Evolutionary conservation across 2,329 filamentous ascomycete genomes (phyloP).

Genomic region (Gnomoniopsis smithogilvyi): DNA sequence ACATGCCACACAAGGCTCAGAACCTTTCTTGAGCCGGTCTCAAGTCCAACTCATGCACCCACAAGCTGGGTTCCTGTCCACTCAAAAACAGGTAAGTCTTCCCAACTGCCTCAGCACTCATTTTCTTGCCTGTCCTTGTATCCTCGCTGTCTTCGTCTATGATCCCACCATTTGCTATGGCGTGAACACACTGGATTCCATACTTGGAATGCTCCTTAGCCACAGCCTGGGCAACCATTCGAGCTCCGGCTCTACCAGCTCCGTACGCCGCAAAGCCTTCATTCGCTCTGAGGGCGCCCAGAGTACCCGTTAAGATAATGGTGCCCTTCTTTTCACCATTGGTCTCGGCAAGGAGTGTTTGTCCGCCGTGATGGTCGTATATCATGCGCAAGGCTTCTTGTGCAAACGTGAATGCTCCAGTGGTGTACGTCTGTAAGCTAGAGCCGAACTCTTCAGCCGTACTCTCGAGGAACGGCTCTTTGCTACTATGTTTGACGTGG

Average conservation of each 20-base stretch:
- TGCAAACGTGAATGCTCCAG: slow-evolving; percentile 52
- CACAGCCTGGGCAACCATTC: slow-evolving; percentile 53
- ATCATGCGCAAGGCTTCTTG: slow-evolving; percentile 50
- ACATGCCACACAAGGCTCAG: neutral
- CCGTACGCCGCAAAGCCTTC: slow-evolving; percentile 54
- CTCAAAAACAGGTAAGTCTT: slow-evolving; percentile 48
- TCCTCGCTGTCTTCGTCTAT: slow-evolving; percentile 47
- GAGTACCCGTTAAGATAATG: slow-evolving; percentile 54
- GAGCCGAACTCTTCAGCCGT: slow-evolving; percentile 46
- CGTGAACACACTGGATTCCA: slow-evolving; percentile 57
- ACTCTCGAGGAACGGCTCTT: slow-evolving; percentile 53
- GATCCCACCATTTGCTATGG: slow-evolving; percentile 54
- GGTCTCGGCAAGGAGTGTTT: slow-evolving; percentile 37
- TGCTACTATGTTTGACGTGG: slow-evolving; percentile 52
- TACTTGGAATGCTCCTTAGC: slow-evolving; percentile 54
- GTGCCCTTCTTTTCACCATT: slow-evolving; percentile 52
- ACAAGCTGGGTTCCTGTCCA: slow-evolving; percentile 5
- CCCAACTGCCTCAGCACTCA: slow-evolving; percentile 56
- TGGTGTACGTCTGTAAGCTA: slow-evolving; percentile 49
- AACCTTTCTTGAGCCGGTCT: slow-evolving; percentile 13
- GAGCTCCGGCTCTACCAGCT: slow-evolving; percentile 46
- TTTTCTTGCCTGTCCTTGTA: slow-evolving; percentile 48
- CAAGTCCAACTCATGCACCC: slow-evolving; percentile 16
- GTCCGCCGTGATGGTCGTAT: slow-evolving; percentile 48
- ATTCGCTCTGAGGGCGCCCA: slow-evolving; percentile 51